Conservation (phyloP, 495 filamentous ascomycete genomes). For the Parmelia sp. region DNA sequence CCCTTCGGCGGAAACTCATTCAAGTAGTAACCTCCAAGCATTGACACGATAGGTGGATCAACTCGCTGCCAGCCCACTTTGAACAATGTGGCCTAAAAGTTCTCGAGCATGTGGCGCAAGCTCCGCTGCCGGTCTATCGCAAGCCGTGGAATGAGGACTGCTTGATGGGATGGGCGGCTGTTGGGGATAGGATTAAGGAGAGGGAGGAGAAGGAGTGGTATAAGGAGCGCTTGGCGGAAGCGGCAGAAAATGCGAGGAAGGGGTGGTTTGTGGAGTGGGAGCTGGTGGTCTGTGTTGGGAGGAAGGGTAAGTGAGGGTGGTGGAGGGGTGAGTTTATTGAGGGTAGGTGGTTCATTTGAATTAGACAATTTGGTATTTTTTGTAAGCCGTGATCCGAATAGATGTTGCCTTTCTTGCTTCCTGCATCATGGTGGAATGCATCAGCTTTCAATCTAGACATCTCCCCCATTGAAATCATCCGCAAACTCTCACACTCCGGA, state of each 20-base stretch:
- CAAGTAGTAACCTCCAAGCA: background rate
- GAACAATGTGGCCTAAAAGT: slow-evolving; percentile 9
- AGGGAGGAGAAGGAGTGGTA: slow-evolving; percentile 7
- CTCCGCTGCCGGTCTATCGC: slow-evolving; percentile 16
- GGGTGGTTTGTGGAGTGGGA: slow-evolving; percentile 20
- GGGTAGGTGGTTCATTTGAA: no score
- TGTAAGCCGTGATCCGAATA: no score
- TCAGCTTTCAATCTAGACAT: no score
- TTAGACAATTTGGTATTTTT: no score
- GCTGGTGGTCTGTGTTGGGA: slow-evolving; percentile 15
- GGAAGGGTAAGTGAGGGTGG: no score
- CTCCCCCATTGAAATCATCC: no score
- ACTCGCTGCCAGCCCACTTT: slow-evolving; percentile 7
- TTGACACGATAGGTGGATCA: slow-evolving; percentile 16
- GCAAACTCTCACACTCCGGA: no score
- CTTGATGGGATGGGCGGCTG: slow-evolving; percentile 8
- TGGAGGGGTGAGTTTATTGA: no score
- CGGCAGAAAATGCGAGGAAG: slow-evolving; percentile 3
- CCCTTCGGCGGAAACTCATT: background rate
- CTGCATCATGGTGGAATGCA: no score
- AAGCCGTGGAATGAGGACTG: slow-evolving; percentile 20
- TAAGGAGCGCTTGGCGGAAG: slow-evolving; percentile 4
- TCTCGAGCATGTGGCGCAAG: background rate
- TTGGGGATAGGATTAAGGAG: slow-evolving; percentile 2
- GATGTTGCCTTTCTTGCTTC: no score